Evolutionary conservation across 352 stramenopile species (phyloP), one percentile per base, ranked within the genome.

Genomic region (Pythium insidiosum): DNA sequence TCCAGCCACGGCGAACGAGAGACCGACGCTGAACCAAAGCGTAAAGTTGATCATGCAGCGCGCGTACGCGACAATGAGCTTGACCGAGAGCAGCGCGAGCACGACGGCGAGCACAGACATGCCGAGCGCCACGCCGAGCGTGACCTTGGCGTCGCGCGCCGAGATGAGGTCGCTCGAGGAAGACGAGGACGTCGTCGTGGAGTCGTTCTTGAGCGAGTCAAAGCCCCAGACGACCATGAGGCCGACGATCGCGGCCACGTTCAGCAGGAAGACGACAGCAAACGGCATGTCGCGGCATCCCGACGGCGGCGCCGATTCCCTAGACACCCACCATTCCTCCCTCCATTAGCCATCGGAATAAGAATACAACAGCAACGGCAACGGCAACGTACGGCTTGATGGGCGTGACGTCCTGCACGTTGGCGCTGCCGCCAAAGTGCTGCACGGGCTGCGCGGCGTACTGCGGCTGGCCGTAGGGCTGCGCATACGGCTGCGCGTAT

Each of bases 41-140:
- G 83, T 72, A 43, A 92, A 88, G 40, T 69, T 59, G 60, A 94
- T 92, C 78, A 91, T 90, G 42, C 66, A 79, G 36, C 73, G 66
- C 20, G 79, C 82, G 50, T 81, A 84, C 21, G 71, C 61, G 5
- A 84, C 77, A 33, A 91, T 86, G 47, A 94, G 75, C 57, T 88
- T 88, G 38, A 94, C 77, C 34, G 85, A 53, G 5, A 65, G 28
- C 7, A 94, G 51, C 36, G 73, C 64, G 31, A 90, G 44, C 25
- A 83, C 58, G 43, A 84, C 66, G 2, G 72, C 67, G 37, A 84
- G 36, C 10, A 83, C 60, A 6, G 70, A 61, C 71, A 88, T 80
- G 20, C 50, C 70, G 19, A 71, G 47, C 2, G 70, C 58, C 31
- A 86, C 71, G 7, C 23, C 62, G 33, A 93, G 49, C 20, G 84